These are phyloP conservation scores for Trapa incisa DNA, from an alignment of 345 rosid genomes.

Conservation along the genomic window DNA sequence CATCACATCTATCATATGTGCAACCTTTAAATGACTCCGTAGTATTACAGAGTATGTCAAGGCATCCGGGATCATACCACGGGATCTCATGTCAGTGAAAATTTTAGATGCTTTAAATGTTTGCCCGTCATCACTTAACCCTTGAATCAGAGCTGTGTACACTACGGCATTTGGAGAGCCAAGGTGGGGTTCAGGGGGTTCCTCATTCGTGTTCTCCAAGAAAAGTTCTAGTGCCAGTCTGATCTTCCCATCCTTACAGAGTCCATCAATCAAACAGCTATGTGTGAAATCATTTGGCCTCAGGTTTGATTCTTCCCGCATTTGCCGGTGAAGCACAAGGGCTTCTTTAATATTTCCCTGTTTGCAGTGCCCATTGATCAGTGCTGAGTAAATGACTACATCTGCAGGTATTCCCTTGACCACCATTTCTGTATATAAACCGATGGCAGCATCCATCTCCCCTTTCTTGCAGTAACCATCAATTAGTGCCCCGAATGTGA, in stretches of 20 bases:
- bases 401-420: constrained; percentile 46
- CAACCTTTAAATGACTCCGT: constrained; percentile 35
- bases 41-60: constrained; percentile 21
- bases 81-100: constrained; percentile 43
- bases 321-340: constrained; percentile 29
- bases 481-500: constrained; percentile 51
- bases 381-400: constrained; percentile 44
- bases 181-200: neutral
- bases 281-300: constrained; percentile 44
- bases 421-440: constrained; percentile 48
- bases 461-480: constrained; percentile 47
- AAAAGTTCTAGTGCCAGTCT: constrained; percentile 31
- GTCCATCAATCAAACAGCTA: constrained; percentile 50
- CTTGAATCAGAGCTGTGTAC: constrained; percentile 42
- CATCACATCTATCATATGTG: constrained; percentile 34
- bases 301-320: constrained; percentile 40
- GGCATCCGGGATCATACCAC: constrained; percentile 32
- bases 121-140: constrained; percentile 40
- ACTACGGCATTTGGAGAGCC: constrained; percentile 25
- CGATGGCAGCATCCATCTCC: constrained; percentile 45
- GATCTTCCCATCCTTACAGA: constrained; percentile 43
- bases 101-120: constrained; percentile 39
- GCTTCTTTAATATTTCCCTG: constrained; percentile 45
- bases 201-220: constrained; percentile 17
- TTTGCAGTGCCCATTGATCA: constrained; percentile 58